Conservation (phyloP, 345 rosid species). For the Arabis hirsuta region DNA sequence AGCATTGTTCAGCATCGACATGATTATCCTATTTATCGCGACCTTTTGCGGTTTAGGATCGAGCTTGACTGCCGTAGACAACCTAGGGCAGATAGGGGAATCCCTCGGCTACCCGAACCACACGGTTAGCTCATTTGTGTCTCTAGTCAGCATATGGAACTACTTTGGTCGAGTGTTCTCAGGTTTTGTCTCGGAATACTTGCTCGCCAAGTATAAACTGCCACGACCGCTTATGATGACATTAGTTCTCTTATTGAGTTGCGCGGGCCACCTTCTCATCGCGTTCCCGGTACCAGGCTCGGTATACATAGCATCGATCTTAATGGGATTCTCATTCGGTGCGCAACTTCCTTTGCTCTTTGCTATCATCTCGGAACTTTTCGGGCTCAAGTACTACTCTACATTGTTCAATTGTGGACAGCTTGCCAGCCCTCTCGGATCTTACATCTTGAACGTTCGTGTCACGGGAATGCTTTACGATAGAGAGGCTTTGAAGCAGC, state of each 20-base stretch:
- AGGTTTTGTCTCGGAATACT: conserved; percentile 73
- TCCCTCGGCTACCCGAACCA: conserved; percentile 72
- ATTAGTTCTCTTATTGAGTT: conserved; percentile 58
- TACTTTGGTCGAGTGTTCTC: conserved; percentile 86
- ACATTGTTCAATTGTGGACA: conserved; percentile 89
- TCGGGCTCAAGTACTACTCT: conserved; percentile 89
- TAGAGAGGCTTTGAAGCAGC: conserved; percentile 61
- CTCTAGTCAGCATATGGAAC: conserved; percentile 90
- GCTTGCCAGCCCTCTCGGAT: conserved; percentile 82
- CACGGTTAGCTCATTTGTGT: conserved; percentile 67
- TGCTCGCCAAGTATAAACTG: conserved; percentile 58
- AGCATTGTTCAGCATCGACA: conserved; percentile 76
- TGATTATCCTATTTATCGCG: conserved; percentile 63
- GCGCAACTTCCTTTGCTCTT: conserved; percentile 75
- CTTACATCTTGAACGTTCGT: conserved; percentile 76
- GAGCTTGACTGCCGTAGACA: conserved; percentile 84
- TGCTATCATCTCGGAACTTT: conserved; percentile 85
- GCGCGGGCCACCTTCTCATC: conserved; percentile 66
- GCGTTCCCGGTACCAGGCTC: conserved; percentile 76
- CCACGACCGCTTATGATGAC: conserved; percentile 88
- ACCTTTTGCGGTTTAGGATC: conserved; percentile 77
- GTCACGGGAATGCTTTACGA: conserved; percentile 74
- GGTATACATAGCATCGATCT: conserved; percentile 69
- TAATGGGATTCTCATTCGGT: conserved; percentile 82
- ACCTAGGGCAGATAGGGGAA: conserved; percentile 90